phyloP scores from a whole-genome alignment of 2,329 filamentous ascomycete genomes.

The Niveomyces coronatus region DNA sequence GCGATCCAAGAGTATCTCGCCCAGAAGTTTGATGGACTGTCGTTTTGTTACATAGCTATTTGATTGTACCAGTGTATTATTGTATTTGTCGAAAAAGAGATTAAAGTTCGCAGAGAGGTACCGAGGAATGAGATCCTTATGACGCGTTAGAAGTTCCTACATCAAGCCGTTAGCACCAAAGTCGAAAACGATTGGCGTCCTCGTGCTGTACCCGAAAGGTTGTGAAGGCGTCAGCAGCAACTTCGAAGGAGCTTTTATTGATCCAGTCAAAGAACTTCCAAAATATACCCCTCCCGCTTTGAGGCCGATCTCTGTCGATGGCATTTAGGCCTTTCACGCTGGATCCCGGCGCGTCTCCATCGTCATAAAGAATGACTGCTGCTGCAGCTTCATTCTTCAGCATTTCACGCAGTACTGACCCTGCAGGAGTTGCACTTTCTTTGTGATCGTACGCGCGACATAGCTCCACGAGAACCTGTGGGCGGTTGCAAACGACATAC shows the following conservation, averaged over 20 bases:
- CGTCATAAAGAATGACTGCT: constrained; percentile 85
- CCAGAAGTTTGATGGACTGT: constrained; percentile 93
- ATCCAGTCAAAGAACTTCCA: constrained; percentile 98
- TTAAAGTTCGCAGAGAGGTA: constrained; percentile 88
- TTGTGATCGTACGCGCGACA: constrained; percentile 85
- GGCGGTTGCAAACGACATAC: constrained; percentile 77
- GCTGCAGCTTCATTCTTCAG: constrained; percentile 84
- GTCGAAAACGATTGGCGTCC: neutral
- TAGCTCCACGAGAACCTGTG: constrained; percentile 77
- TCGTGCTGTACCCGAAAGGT: constrained; percentile 65
- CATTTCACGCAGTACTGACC: constrained; percentile 79
- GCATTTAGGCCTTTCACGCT: constrained; percentile 65
- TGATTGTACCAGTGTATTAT: constrained; percentile 76
- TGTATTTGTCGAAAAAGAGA: constrained; percentile 86
- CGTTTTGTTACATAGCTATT: constrained; percentile 96
- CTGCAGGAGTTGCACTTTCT: constrained; percentile 85
- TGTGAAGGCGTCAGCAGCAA: constrained; percentile 93
- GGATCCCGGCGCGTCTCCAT: constrained; percentile 61
- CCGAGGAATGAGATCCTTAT: constrained; percentile 81
- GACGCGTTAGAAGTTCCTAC: constrained; percentile 85
- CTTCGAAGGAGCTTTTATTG: constrained; percentile 90
- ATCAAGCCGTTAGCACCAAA: neutral
- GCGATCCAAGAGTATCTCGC: constrained; percentile 86
- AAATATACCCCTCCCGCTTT: constrained; percentile 77
- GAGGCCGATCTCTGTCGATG: constrained; percentile 65